Evolutionary conservation across 1,284 basidiomycete species (phyloP), one percentile per base, ranked within the genome.

Genomic region (Phellopilus nigrolimitatus): DNA sequence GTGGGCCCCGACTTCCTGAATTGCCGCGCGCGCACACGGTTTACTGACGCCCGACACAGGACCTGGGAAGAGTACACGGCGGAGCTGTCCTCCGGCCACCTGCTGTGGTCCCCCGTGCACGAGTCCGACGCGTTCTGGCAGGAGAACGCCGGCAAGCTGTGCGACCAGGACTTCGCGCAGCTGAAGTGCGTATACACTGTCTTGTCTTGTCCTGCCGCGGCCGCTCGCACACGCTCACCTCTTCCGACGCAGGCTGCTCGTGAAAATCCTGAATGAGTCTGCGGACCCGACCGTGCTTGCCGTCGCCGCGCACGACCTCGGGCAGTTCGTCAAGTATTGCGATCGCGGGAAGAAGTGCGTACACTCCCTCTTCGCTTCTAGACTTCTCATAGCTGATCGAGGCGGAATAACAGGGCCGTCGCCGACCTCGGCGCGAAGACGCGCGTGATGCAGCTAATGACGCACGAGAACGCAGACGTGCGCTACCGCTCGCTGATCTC

Each of bases 41-140:
- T n/a, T 47, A 53, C 31, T 51, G 31, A 17, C 8, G 4, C n/a
- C n/a, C n/a, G 50, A 13, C 52, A 21, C 60, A 94, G 91, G 50
- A 98, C 93, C 0, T 98, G 89, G 66, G 97, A 98, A 65, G 94
- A 97, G 69, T 99, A 98, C 65, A 81, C 80, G 5, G 93, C 92
- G 0, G 95, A 99, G 66, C 73, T 99, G 15, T 73, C 83, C 24
- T 92, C 90, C 1, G 95, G 95, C 1, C 91, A 93, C 64, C 71
- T 99, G 10, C 88, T 91, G 3, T 98, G 94, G 91, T 87, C 92
- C 4, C 95, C 95, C 4, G 90, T 93, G 15, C 97, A 99, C 64
- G 90, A 94, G 63, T 91, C 90, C 5, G 95, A 98, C 53, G 84
- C 93, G 47, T 99, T 99, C 70, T 99, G 95, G 95, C 91, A 90